Evolutionary conservation across 345 rosid genomes (phyloP), one percentile per base, ranked within the genome.

Genomic region (Gossypium arboreum): DNA sequence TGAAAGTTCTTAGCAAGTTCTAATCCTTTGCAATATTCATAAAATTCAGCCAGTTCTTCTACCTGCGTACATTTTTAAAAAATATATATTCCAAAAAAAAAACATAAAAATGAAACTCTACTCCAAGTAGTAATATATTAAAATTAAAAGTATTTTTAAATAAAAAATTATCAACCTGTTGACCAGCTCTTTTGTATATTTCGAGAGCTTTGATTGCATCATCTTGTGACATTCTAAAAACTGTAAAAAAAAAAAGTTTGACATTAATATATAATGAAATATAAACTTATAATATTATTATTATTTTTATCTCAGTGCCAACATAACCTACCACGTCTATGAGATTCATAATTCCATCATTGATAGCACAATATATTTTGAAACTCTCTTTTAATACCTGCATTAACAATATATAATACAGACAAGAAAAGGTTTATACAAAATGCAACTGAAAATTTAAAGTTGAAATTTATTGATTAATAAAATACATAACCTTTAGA

Each of bases 311-410:
- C 50, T 8, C 34, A 18, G 71, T 55, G 22, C 22, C 27, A 47
- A 68, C 9, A 10, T 4, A 10, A 2, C 47, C 34, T 80, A 95
- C 99, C 98, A 93, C 86, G 82, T 95, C 99, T 20, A 93, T 97
- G 25, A 93, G 96, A 84, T 89, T 93, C 78, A 95, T 93, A 80
- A 93, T 95, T 77, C 99, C 98, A 55, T 93, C 97, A 44, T 95
- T 93, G 67, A 95, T 87, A 22, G 97, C 96, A 71, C 97, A 93
- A 66, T 93, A 91, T 77, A 95, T 87, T 80, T 93, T 95, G 82
- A 93, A 95, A 83, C 99, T 94, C 82, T 94, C 99, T 81, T 93
- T 94, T 72, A 94, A 86, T 45, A 94, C 87, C 94, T 89, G 69
- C 55, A 34, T 34, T 34, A 34, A 4, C 41, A 34, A 79, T 39